Percentiles rank a stretch among this genome's conserved stretches.
phyloP scores from a whole-genome alignment of 352 stramenopile genomes.

The Elongisporangium anandrum region DNA sequence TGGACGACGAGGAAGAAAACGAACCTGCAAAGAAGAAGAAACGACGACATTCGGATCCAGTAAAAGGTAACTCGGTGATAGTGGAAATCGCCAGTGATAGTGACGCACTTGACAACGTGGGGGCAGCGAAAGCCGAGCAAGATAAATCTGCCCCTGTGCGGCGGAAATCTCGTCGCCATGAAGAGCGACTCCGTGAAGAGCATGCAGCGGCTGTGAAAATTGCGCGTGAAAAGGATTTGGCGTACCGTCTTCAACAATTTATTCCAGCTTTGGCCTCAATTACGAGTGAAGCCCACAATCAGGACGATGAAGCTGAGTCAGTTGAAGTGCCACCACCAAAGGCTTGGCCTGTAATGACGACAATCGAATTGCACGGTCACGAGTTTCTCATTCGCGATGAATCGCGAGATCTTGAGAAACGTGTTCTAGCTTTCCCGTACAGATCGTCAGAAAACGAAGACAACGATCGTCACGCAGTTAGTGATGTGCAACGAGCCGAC shows the following conservation, averaged over 20 bases:
- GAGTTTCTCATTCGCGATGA: not conserved
- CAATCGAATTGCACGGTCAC: not conserved
- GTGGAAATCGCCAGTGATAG: conserved; percentile 23
- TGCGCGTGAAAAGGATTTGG: conserved; percentile 55
- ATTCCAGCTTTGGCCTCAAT: conserved; percentile 11
- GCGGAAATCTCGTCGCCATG: conserved; percentile 60
- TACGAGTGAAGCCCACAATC: not conserved
- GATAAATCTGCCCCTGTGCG: conserved; percentile 24
- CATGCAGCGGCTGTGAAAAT: conserved; percentile 58
- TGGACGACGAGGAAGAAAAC: not conserved
- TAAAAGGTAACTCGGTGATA: not conserved
- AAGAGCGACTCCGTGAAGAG: conserved; percentile 64
- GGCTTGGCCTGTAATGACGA: not conserved
- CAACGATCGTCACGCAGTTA: not conserved
- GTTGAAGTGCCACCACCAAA: not conserved
- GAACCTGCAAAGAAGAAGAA: conserved; percentile 13
- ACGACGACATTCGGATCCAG: not conserved
- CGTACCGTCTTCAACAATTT: conserved; percentile 45
- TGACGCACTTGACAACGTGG: conserved; percentile 35
- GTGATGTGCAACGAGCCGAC: not conserved
- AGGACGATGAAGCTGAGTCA: not conserved
- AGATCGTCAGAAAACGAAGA: not conserved
- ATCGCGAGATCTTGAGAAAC: not conserved
- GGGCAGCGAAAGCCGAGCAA: conserved; percentile 14
- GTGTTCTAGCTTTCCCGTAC: not conserved